Evolutionary conservation across 2,329 filamentous ascomycete genomes (phyloP).

Genomic region (Neoascochyta sp.): DNA sequence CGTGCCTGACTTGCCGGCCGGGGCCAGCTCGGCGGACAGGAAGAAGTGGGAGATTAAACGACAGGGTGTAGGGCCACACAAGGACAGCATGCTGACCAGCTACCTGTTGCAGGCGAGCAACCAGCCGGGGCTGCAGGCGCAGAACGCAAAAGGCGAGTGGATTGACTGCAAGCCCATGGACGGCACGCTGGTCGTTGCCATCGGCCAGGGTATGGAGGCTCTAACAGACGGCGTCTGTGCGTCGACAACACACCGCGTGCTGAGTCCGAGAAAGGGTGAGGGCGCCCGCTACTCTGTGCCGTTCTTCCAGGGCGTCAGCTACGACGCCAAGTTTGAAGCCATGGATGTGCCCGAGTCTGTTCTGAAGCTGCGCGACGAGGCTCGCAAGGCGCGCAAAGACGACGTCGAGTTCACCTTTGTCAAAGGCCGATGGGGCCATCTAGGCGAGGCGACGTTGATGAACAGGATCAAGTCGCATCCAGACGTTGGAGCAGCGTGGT

Average conservation of each 20-base stretch:
- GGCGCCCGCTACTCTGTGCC: constrained; percentile 76
- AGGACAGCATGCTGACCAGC: constrained; percentile 78
- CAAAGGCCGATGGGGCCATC: constrained; percentile 59
- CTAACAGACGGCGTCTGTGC: constrained; percentile 79
- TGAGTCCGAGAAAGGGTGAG: constrained; percentile 66
- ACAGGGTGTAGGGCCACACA: constrained; percentile 70
- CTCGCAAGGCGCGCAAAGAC: constrained; percentile 57
- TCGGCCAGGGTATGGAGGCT: constrained; percentile 83
- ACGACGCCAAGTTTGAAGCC: constrained; percentile 75
- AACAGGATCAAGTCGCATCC: constrained; percentile 84
- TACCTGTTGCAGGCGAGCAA: constrained; percentile 75
- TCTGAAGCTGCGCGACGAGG: constrained; percentile 56
- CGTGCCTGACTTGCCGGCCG: constrained; percentile 25
- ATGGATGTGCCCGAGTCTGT: constrained; percentile 66
- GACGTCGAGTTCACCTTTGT: constrained; percentile 87
- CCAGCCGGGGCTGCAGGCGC: constrained; percentile 77
- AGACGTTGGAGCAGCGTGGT: constrained; percentile 77
- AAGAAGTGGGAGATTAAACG: constrained; percentile 53
- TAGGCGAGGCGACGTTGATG: constrained; percentile 79
- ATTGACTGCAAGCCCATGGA: constrained; percentile 74
- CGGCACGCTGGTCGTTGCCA: constrained; percentile 79
- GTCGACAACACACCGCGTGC: constrained; percentile 75
- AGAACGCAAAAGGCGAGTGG: constrained; percentile 75
- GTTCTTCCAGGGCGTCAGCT: constrained; percentile 83
- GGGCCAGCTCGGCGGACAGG: constrained; percentile 31